Evolutionary conservation across 371 early-diverging fungal species (phyloP).

Genomic region (Mucor racemosus): DNA sequence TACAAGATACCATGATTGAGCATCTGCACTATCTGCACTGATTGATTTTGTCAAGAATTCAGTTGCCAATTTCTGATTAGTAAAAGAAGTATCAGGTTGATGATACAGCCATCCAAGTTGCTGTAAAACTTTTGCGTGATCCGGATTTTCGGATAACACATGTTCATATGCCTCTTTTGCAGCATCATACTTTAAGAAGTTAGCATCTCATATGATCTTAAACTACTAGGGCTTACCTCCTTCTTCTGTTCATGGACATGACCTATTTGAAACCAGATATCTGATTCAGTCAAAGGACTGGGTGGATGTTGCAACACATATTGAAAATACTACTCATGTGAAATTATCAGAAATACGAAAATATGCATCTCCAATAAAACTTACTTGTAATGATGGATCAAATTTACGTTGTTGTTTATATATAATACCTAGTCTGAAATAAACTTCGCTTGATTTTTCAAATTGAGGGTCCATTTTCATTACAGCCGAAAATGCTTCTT

Average conservation of each 20-base stretch:
- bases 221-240: constrained; percentile 56
- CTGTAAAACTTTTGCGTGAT: constrained; percentile 92
- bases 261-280: constrained; percentile 97
- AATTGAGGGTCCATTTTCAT: constrained; percentile 84
- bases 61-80: constrained; percentile 82
- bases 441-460: constrained; percentile 94
- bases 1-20: constrained; percentile 91
- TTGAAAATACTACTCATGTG: constrained; percentile 72
- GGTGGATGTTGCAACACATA: constrained; percentile 87
- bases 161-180: constrained; percentile 92
- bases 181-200: constrained; percentile 51
- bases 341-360: background rate
- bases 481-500: constrained; percentile 91
- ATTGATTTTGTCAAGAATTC: constrained; percentile 77
- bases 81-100: constrained; percentile 73
- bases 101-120: constrained; percentile 95
- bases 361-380: background rate
- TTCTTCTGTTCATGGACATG: constrained; percentile 91
- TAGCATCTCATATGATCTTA: background rate
- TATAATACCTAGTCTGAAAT: constrained; percentile 93
- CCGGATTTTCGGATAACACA: constrained; percentile 83
- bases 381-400: constrained; percentile 76
- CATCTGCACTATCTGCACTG: constrained; percentile 81
- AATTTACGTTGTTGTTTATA: constrained; percentile 93
- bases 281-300: constrained; percentile 85